A percentile compares a stretch with the other conserved stretches of the same genome.
Evolutionary conservation across 257 asterid species (phyloP).

Genomic region (Lithospermum erythrorhizon): DNA sequence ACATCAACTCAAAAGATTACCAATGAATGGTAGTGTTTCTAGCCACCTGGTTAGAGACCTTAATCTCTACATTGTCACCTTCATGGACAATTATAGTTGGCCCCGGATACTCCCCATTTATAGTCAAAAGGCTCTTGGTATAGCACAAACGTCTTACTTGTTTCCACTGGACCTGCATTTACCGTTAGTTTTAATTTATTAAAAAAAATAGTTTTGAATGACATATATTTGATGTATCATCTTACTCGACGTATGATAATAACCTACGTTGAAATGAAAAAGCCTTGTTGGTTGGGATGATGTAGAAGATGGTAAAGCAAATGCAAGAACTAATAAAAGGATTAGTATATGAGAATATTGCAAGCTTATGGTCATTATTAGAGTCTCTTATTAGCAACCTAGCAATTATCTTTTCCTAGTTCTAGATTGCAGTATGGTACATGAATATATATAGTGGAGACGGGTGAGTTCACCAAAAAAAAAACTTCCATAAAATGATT

Average conservation of each 20-base stretch:
- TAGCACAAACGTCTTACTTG: constrained; percentile 48
- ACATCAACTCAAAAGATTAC: constrained; percentile 17
- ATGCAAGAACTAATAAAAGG: constrained; percentile 8
- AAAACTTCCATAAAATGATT: too few species aligned
- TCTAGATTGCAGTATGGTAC: too few species aligned
- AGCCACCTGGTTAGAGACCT: constrained; percentile 41
- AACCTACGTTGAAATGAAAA: constrained; percentile 46
- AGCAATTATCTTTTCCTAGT: too few species aligned
- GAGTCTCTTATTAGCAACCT: neutral
- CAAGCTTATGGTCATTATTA: constrained; percentile 28
- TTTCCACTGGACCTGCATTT: constrained; percentile 59
- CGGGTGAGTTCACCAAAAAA: neutral
- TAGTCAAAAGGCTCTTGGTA: constrained; percentile 36
- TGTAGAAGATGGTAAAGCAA: constrained; percentile 21
- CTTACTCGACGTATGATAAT: neutral
- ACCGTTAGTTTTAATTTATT: neutral
- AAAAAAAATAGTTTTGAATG: neutral
- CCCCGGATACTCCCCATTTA: constrained; percentile 65
- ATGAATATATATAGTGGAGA: neutral
- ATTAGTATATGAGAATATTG: constrained; percentile 15
- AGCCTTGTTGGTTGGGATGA: constrained; percentile 26
- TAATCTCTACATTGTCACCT: constrained; percentile 58
- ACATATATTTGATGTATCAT: neutral
- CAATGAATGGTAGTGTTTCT: constrained; percentile 70
- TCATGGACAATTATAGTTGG: constrained; percentile 59